A percentile compares a stretch with the other conserved stretches of the same genome.
phyloP scores from a whole-genome alignment of 768 basidiomycete species.

The Hortiboletus flavorubellus region DNA sequence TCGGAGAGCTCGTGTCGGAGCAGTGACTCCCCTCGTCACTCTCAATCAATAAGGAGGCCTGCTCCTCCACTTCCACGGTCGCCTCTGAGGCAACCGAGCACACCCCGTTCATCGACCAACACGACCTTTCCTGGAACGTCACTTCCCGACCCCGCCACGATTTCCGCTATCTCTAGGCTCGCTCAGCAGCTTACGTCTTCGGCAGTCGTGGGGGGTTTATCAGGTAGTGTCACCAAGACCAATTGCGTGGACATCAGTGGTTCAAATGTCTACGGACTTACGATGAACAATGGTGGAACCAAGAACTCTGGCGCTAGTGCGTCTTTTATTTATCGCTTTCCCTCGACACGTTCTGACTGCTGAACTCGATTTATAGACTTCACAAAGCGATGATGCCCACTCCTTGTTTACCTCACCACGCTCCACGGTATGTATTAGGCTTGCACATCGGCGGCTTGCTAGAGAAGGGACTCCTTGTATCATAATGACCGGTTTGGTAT shows the following conservation, averaged over 20 bases:
- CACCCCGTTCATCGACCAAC: background rate
- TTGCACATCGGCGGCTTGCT: too few species aligned
- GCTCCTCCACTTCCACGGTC: slow-evolving; percentile 5
- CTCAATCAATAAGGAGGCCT: slow-evolving; percentile 4
- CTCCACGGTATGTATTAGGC: too few species aligned
- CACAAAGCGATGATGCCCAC: too few species aligned
- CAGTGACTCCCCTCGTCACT: background rate
- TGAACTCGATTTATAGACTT: too few species aligned
- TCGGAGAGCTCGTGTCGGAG: background rate
- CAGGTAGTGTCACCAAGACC: background rate
- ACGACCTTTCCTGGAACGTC: too few species aligned
- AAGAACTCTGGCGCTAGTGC: slow-evolving; percentile 11
- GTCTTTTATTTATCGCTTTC: background rate
- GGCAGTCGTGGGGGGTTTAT: accelerated
- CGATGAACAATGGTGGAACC: slow-evolving; percentile 6
- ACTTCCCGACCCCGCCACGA: background rate
- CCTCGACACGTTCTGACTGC: too few species aligned
- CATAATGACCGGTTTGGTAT: too few species aligned
- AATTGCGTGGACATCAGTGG: background rate
- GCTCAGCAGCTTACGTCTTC: background rate
- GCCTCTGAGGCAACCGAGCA: background rate
- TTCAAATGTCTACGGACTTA: slow-evolving; percentile 2
- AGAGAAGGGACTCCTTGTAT: background rate
- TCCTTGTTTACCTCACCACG: too few species aligned
- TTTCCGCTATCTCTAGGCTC: background rate